These are phyloP conservation scores for Lipomyces sp. DNA, from an alignment of 805 yeast species.

Conservation along the genomic window DNA sequence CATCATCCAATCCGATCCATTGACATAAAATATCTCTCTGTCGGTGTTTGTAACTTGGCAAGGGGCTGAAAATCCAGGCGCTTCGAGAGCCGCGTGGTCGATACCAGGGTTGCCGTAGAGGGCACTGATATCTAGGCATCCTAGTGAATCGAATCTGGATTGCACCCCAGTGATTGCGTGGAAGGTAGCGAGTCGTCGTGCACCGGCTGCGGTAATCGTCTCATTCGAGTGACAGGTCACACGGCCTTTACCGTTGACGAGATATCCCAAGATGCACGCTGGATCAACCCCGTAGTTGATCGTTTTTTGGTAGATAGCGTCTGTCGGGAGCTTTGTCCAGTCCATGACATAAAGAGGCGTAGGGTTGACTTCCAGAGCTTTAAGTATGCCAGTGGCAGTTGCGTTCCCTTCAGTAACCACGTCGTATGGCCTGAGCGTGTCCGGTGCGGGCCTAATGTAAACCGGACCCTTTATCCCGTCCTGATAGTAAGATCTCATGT, in stretches of 20 bases:
- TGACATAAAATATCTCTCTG: slow-evolving; percentile 15
- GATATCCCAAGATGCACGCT: slow-evolving; percentile 12
- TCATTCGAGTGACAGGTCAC: slow-evolving; percentile 12
- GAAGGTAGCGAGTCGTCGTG: neutral
- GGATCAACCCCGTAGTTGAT: slow-evolving; percentile 14
- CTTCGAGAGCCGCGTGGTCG: slow-evolving; percentile 9
- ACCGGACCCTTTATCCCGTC: slow-evolving; percentile 70
- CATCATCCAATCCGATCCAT: slow-evolving; percentile 10
- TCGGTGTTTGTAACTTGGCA: slow-evolving; percentile 12
- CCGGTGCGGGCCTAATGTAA: slow-evolving; percentile 26
- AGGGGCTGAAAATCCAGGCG: slow-evolving; percentile 19
- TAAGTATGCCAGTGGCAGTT: slow-evolving; percentile 1
- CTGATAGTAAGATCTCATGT: slow-evolving; percentile 63
- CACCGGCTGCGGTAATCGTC: slow-evolving; percentile 10
- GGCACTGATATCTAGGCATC: slow-evolving; percentile 5
- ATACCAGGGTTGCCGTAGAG: slow-evolving; percentile 11
- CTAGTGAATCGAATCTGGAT: slow-evolving; percentile 7
- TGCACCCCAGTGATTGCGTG: neutral
- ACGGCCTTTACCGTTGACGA: slow-evolving; percentile 18
- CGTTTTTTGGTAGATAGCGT: neutral
- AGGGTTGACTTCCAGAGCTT: slow-evolving; percentile 4
- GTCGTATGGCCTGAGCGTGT: slow-evolving; percentile 9
- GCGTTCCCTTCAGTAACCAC: neutral
- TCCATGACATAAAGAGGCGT: slow-evolving; percentile 1
- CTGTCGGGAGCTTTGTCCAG: slow-evolving; percentile 18